These are phyloP conservation scores for Boletus subparvulus DNA, from an alignment of 768 basidiomycete genomes.

Conservation along the genomic window DNA sequence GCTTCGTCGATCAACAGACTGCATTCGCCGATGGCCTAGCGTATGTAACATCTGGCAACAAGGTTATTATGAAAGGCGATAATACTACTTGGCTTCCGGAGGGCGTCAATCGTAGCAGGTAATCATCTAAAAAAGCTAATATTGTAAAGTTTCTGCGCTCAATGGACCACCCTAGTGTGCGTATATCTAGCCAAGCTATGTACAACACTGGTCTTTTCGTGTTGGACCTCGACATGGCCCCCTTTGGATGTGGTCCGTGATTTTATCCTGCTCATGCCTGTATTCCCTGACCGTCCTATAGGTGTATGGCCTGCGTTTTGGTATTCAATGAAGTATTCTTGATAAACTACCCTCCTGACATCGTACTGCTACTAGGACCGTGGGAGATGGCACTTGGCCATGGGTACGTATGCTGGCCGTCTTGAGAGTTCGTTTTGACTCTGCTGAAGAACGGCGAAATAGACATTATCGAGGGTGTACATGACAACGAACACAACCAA, in stretches of 20 bases:
- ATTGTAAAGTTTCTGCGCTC: not conserved
- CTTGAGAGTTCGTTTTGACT: slow-evolving; percentile 5
- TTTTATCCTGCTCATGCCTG: not conserved
- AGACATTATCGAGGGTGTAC: slow-evolving; percentile 83
- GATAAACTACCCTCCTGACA: slow-evolving; percentile 1
- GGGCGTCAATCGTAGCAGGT: slow-evolving; percentile 66
- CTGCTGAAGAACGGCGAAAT: slow-evolving; percentile 67
- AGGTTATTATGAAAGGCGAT: slow-evolving; percentile 77
- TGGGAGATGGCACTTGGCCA: slow-evolving; percentile 62
- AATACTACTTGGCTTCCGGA: slow-evolving; percentile 53
- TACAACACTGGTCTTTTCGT: slow-evolving; percentile 84
- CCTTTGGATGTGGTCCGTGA: slow-evolving; percentile 77
- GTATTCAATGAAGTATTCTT: slow-evolving; percentile 34
- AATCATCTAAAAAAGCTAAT: not conserved
- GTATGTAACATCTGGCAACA: slow-evolving; percentile 55
- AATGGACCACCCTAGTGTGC: slow-evolving; percentile 50
- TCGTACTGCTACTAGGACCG: slow-evolving; percentile 22
- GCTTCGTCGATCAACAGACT: slow-evolving; percentile 57
- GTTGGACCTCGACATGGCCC: slow-evolving; percentile 79
- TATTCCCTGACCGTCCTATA: slow-evolving; percentile 25
- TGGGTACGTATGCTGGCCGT: slow-evolving; percentile 40
- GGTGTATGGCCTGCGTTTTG: slow-evolving; percentile 86
- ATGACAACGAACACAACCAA: slow-evolving; percentile 82
- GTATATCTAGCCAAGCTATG: slow-evolving; percentile 61
- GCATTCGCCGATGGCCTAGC: slow-evolving; percentile 57